Evolutionary conservation across 371 early-diverging fungal species (phyloP).

Genomic region (Mucor racemosus): DNA sequence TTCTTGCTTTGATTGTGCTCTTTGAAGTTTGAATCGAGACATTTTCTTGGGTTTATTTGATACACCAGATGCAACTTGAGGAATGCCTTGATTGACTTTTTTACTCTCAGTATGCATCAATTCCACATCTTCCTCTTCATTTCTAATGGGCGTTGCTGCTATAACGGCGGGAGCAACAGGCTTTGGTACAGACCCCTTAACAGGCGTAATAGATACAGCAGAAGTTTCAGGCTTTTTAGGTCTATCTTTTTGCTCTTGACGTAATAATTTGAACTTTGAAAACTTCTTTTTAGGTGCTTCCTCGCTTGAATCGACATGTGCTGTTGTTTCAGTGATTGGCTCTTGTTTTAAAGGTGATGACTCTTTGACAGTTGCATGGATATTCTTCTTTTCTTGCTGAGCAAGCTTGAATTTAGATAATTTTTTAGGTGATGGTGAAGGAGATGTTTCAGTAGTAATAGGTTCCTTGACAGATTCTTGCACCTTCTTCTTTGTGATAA

Average conservation of each 20-base stretch:
- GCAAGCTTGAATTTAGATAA: constrained; percentile 29
- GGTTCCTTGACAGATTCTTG: background rate
- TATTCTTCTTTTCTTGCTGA: constrained; percentile 21
- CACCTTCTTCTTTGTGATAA: constrained; percentile 20
- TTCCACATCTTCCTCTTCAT: background rate
- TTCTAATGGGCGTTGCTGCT: background rate
- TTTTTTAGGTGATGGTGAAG: constrained; percentile 4
- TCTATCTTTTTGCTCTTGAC: constrained; percentile 15
- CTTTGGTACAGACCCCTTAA: background rate
- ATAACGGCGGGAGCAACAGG: background rate
- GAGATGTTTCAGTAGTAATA: background rate
- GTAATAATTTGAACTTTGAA: constrained; percentile 29
- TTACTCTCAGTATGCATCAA: background rate
- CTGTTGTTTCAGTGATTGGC: background rate
- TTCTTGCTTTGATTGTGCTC: constrained; percentile 12
- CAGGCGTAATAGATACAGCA: background rate
- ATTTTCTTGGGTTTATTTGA: constrained; percentile 21
- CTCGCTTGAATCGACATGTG: background rate
- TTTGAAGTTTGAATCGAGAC: constrained; percentile 37
- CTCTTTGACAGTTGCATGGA: background rate
- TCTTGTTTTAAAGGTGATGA: background rate
- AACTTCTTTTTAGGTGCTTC: constrained; percentile 13
- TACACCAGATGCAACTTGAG: background rate
- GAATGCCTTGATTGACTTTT: background rate
- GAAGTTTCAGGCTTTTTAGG: background rate